Evolutionary conservation across 83 land plant species (phyloP), one percentile per base, ranked within the genome.

Genomic region (Picea abies): DNA sequence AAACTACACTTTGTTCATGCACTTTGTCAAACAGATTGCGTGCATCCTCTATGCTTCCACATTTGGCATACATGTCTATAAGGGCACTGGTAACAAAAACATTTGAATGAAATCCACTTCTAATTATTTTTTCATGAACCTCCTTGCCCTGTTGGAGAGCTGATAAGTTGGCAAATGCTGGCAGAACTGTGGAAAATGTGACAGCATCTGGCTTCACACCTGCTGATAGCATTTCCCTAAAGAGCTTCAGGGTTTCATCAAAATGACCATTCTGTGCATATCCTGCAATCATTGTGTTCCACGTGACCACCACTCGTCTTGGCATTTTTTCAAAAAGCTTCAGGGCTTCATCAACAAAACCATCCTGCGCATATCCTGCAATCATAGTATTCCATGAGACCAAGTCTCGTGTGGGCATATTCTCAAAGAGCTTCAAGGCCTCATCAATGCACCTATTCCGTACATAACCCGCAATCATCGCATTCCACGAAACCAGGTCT

Each of bases 391-490:
- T 86, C 52, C 61, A 52, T 60, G 90, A 86, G 39, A 68, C 62
- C 62, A 82, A 81, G 15, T 81, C 79, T 75, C 78, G 84, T 26
- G 19, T 41, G 49, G 86, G 77, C 90, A 89, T 89, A 64, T 73
- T 41, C 80, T 84, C 82, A 67, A 89, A 89, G 49, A 84, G 76
- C 75, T 66, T 79, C 22, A 60, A 58, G 17, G 88, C 84, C 32
- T 84, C 86, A 15, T 81, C 83, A 23, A 82, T 35, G 56, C 17
- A 65, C 62, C 90, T 81, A 79, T 79, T 47, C 67, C 64, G 66
- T 47, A 82, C 87, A 85, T 88, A 88, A 58, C 85, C 90, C 79
- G 86, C 86, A 75, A 88, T 85, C 90, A 88, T 83, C 44, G 81
- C 47, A 81, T 85, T 86, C 71, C 82, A 84, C 15, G 86, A 86